Base-by-base conservation (phyloP, 768 basidiomycete genomes). In the Termitomyces sp. region DNA sequence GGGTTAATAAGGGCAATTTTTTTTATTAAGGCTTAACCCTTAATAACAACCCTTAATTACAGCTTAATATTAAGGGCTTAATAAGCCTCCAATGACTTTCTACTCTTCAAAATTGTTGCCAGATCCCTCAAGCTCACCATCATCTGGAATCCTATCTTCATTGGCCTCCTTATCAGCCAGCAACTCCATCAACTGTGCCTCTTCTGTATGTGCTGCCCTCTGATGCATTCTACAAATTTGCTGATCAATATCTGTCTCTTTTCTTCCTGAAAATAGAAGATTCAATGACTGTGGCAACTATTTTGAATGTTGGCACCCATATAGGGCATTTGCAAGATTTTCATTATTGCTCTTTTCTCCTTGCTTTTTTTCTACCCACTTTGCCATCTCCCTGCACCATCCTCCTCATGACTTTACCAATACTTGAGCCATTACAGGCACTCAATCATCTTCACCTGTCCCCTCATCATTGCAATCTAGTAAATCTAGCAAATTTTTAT, bases 281-380 rank as follows among this genome's bases (percentile, higher is more conserved):
- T 42, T 9, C 41, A 42, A 42, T 42, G 41, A 42, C 20, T 20
- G 4, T 42, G n/a, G 41, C n/a, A 42, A 42, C n/a, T 2, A 42
- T 42, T 20, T 20, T 20, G n/a, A 42, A 20, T 42, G 41, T 42
- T 42, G 41, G 9, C 3, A 4, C 20, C 9, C n/a, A 20, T 42
- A 22, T 42, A n/a, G n/a, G 20, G 41, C 41, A 20, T 42, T 20
- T 4, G 8, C 20, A 42, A 42, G 41, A 22, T 42, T 8, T 42
- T 42, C 41, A 42, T 20, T 16, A 22, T 42, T 4, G 4, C 41
- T 42, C 20, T 42, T 9, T 42, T 42, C 8, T 4, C 2, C 22
- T 16, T 24, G 14, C 36, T 65, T 52, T 49, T 68, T 67, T 39
- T 24, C 22, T 22, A 37, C 22, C 49, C 14, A 51, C 22, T 37